A percentile compares a stretch with the other conserved stretches of the same genome.
Evolutionary conservation across 2,329 filamentous ascomycete species (phyloP).

Genomic region (Orbilia javanica): DNA sequence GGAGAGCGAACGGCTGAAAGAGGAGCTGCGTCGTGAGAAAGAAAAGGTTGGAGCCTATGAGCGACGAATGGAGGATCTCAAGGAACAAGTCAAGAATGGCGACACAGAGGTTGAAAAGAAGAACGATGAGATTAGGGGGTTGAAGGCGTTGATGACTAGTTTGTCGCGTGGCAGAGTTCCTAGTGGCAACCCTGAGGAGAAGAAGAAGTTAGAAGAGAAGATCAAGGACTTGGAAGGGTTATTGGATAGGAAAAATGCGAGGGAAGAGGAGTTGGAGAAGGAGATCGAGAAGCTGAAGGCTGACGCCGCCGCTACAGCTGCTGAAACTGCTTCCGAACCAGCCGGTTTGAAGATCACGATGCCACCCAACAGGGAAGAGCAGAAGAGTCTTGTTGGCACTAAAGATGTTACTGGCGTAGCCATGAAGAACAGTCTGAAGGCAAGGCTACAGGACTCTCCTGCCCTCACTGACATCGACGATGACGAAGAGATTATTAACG

Average conservation of each 20-base stretch:
- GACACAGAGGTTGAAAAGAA: constrained; percentile 82
- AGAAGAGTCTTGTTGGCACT: constrained; percentile 32
- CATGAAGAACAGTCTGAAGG: neutral
- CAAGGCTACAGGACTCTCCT: constrained; percentile 27
- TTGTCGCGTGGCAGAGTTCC: constrained; percentile 78
- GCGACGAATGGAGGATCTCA: constrained; percentile 65
- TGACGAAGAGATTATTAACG: constrained; percentile 36
- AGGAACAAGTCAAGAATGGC: constrained; percentile 62
- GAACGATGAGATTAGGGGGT: constrained; percentile 94
- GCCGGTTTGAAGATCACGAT: constrained; percentile 49
- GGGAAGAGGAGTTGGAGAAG: constrained; percentile 87
- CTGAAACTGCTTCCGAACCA: neutral
- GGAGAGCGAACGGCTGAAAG: constrained; percentile 90
- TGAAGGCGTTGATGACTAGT: constrained; percentile 98
- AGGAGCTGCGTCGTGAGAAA: constrained; percentile 87
- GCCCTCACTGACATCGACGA: constrained; percentile 54
- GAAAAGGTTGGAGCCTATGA: constrained; percentile 78
- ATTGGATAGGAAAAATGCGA: constrained; percentile 77
- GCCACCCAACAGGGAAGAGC: constrained; percentile 37
- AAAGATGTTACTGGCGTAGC: constrained; percentile 17
- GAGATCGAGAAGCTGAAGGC: constrained; percentile 76
- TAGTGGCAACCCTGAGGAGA: constrained; percentile 67
- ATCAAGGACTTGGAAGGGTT: constrained; percentile 81
- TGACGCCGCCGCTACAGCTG: neutral
- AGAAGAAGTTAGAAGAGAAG: constrained; percentile 82